phyloP scores from a whole-genome alignment of 2,329 filamentous ascomycete genomes.

The Dothistroma septosporum region DNA sequence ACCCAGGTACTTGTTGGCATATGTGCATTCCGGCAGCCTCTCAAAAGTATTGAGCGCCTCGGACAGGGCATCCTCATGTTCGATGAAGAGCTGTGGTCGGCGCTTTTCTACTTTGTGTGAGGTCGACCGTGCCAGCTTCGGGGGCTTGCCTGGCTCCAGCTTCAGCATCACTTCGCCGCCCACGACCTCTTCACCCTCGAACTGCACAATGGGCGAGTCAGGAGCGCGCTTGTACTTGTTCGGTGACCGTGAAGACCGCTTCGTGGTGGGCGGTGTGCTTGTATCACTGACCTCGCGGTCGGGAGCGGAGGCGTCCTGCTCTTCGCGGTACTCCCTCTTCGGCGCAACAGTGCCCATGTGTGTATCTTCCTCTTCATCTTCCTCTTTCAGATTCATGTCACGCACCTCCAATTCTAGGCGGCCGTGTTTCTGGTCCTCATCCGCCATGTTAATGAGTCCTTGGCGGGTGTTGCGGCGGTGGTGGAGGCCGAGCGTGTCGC shows the following conservation, averaged over 20 bases:
- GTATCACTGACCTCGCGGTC: conserved; percentile 17
- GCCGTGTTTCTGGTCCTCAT: conserved; percentile 35
- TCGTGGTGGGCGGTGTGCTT: conserved; percentile 21
- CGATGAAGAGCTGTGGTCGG: conserved; percentile 62
- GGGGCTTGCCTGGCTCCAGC: conserved; percentile 60
- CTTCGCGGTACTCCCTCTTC: conserved; percentile 22
- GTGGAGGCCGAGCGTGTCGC: conserved; percentile 22
- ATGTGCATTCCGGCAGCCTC: conserved; percentile 78
- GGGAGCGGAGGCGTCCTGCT: conserved; percentile 23
- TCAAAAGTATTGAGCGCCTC: conserved; percentile 75
- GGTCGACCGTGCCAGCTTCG: conserved; percentile 68
- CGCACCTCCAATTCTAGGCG: conserved; percentile 43
- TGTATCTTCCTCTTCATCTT: conserved; percentile 24
- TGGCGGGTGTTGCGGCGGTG: conserved; percentile 22
- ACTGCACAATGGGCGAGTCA: conserved; percentile 37
- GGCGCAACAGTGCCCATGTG: conserved; percentile 30
- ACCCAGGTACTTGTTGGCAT: conserved; percentile 86
- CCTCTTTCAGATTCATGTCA: conserved; percentile 46
- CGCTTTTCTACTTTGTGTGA: conserved; percentile 65
- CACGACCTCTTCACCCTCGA: conserved; percentile 51
- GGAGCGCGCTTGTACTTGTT: conserved; percentile 27
- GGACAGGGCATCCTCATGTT: conserved; percentile 72
- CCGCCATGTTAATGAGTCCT: conserved; percentile 37
- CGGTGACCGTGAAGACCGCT: conserved; percentile 27
- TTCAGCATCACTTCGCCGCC: conserved; percentile 60